Conservation (phyloP, 192 early-diverging fungal species). For the Coemansia furcata region DNA sequence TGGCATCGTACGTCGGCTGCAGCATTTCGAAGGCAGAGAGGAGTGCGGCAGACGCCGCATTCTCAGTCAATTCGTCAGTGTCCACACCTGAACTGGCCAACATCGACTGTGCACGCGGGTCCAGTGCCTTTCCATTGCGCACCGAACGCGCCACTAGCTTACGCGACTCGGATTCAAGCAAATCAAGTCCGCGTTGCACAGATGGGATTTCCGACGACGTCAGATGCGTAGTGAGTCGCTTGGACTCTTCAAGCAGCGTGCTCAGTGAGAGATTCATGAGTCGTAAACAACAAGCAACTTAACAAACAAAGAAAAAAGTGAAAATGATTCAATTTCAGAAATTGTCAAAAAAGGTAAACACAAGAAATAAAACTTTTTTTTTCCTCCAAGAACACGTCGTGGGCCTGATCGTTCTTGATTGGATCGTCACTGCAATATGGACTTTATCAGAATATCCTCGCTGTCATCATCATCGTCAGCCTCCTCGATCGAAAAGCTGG, state of each 20-base stretch:
- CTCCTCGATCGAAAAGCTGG: slow-evolving; percentile 1
- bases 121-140: slow-evolving; percentile 28
- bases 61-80: slow-evolving; percentile 63
- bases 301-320: slow-evolving; percentile 2
- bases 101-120: slow-evolving; percentile 62
- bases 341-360: not conserved
- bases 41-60: slow-evolving; percentile 64
- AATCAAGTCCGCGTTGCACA: slow-evolving; percentile 81
- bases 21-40: slow-evolving; percentile 71
- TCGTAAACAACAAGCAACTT: not conserved
- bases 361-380: not conserved
- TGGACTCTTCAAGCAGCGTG: slow-evolving; percentile 70
- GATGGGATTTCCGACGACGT: slow-evolving; percentile 64
- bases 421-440: not conserved
- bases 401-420: not conserved
- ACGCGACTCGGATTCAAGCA: slow-evolving; percentile 84
- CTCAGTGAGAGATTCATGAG: slow-evolving; percentile 25
- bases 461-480: not conserved
- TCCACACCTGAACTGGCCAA: slow-evolving; percentile 79
- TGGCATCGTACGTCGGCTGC: slow-evolving; percentile 74
- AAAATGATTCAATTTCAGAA: not conserved
- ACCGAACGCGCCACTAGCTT: slow-evolving; percentile 59
- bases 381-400: not conserved
- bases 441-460: not conserved
- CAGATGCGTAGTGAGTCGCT: slow-evolving; percentile 73